phyloP scores from a whole-genome alignment of 768 basidiomycete species.

The Myochromella boudieri region DNA sequence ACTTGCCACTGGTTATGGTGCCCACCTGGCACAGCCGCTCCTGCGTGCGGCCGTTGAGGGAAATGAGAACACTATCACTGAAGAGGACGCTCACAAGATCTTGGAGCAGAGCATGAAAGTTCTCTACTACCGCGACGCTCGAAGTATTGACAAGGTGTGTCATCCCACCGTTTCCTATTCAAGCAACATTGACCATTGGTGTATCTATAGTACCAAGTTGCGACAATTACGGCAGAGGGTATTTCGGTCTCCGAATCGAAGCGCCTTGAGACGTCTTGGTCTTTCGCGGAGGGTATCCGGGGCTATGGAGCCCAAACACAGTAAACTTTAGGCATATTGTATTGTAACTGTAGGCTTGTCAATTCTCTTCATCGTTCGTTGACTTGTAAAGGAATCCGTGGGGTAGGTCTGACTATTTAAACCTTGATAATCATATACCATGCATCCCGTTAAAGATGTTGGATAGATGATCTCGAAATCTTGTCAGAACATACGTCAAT shows the following conservation, averaged over 20 bases:
- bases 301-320: conserved; percentile 93
- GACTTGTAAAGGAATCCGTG: no score
- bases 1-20: conserved; percentile 93
- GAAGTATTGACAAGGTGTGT: conserved; percentile 92
- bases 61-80: conserved; percentile 67
- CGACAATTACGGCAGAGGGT: conserved; percentile 78
- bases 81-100: conserved; percentile 76
- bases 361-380: no score
- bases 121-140: conserved; percentile 93
- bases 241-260: conserved; percentile 78
- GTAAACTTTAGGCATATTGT: no score
- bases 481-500: no score
- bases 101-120: conserved; percentile 88
- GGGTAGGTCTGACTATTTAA: no score
- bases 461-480: no score
- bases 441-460: no score
- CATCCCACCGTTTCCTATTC: background rate
- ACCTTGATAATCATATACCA: no score
- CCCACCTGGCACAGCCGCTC: conserved; percentile 90
- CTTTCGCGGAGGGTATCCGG: conserved; percentile 88
- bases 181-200: background rate
- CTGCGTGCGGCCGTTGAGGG: conserved; percentile 91
- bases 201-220: conserved; percentile 86
- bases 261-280: conserved; percentile 79
- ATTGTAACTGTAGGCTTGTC: no score